A percentile compares a stretch with the other conserved stretches of the same genome.
These are phyloP conservation scores for Ulvella scutata DNA, from an alignment of 139 green algal species.

Conservation along the genomic window DNA sequence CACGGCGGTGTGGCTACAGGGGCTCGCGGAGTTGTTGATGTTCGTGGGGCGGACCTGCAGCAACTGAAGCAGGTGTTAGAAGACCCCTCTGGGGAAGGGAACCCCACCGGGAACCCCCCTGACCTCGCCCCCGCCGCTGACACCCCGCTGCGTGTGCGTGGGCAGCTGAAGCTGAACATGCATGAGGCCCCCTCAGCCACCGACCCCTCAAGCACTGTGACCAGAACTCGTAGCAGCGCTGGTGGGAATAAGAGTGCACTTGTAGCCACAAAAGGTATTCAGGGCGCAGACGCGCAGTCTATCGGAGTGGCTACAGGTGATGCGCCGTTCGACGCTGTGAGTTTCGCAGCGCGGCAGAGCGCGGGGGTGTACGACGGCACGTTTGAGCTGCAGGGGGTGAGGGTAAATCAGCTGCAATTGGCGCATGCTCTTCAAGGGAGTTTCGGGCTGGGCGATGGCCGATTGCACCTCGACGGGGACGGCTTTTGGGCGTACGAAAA, in stretches of 20 bases:
- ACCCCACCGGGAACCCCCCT: background rate
- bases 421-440: background rate
- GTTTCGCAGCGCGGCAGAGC: too few species aligned
- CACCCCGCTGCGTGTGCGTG: background rate
- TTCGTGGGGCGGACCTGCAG: background rate
- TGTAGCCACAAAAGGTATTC: too few species aligned
- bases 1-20: too few species aligned
- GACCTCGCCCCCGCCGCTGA: background rate
- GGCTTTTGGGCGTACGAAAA: slow-evolving; percentile 1
- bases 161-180: background rate
- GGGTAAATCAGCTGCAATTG: background rate
- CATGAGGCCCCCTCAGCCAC: background rate
- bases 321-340: background rate
- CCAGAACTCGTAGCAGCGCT: background rate
- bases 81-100: background rate
- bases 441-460: background rate
- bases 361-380: background rate
- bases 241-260: background rate
- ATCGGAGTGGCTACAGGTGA: background rate
- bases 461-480: slow-evolving; percentile 4
- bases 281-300: too few species aligned
- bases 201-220: too few species aligned
- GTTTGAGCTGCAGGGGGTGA: slow-evolving; percentile 1
- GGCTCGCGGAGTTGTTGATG: background rate
- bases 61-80: background rate